These are phyloP conservation scores for Rhodotorula paludigena DNA, from an alignment of 768 basidiomycete genomes.

Conservation along the genomic window DNA sequence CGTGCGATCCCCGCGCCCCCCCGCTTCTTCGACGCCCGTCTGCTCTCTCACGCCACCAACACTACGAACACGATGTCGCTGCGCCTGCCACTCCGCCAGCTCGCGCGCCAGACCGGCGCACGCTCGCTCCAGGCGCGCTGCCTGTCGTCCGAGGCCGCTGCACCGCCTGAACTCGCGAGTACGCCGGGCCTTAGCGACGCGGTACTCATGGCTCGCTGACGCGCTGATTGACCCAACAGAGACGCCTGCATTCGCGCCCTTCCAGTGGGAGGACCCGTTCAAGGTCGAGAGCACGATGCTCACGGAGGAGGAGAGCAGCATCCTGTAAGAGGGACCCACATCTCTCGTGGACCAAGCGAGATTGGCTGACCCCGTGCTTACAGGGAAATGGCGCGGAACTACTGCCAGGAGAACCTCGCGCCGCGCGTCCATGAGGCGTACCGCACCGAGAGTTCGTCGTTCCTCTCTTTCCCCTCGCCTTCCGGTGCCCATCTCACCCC, in stretches of 20 bases:
- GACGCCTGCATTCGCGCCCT: conserved; percentile 44
- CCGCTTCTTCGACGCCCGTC: no score
- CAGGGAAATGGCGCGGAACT: conserved; percentile 42
- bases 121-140: neutral
- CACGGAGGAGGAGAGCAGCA: conserved; percentile 82
- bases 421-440: conserved; percentile 87
- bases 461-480: neutral
- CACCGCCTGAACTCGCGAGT: conserved; percentile 22
- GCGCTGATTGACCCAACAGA: no score
- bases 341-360: neutral
- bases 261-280: conserved; percentile 63
- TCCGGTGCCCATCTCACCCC: neutral
- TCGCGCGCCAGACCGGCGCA: neutral
- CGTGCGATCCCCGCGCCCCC: neutral
- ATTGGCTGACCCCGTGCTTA: neutral
- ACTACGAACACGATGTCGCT: neutral
- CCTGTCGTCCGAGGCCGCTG: conserved; percentile 16
- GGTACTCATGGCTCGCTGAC: neutral
- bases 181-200: neutral
- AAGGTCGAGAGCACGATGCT: conserved; percentile 65
- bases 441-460: conserved; percentile 69
- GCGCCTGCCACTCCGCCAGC: neutral
- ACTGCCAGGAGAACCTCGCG: conserved; percentile 65
- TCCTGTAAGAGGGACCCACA: conserved; percentile 56
- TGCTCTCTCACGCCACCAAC: neutral